Conservation (phyloP, 2,329 filamentous ascomycete genomes). For the Dactylella cylindrospora region DNA sequence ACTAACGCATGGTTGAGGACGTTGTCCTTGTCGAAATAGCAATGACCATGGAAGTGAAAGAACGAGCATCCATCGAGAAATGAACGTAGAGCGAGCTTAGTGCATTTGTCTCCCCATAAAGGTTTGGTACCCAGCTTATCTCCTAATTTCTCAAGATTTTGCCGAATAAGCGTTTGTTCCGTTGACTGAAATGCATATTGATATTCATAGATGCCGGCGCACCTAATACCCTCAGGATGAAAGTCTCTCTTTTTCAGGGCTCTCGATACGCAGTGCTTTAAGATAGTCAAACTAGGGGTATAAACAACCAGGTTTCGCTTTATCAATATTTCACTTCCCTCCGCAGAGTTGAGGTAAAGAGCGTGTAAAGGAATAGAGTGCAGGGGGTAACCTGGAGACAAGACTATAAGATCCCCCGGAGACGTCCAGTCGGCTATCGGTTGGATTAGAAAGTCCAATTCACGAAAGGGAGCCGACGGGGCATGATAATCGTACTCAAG, state of each 20-base stretch:
- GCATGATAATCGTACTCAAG: not conserved
- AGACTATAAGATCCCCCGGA: not conserved
- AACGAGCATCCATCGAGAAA: not conserved
- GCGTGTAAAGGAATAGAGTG: not conserved
- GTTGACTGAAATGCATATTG: not conserved
- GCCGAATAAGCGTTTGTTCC: not conserved
- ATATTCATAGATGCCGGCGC: constrained; percentile 3
- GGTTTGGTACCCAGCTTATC: not conserved
- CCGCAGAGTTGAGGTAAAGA: not conserved
- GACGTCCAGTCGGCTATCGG: not conserved
- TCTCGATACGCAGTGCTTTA: not conserved
- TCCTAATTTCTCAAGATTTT: not conserved
- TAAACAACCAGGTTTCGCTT: constrained; percentile 1
- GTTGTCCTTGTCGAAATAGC: not conserved
- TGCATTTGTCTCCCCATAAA: not conserved
- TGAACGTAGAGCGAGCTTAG: not conserved
- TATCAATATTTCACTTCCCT: not conserved
- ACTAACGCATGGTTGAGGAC: not conserved
- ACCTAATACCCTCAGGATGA: not conserved
- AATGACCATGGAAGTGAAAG: not conserved
- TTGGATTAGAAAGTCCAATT: not conserved
- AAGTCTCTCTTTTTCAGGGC: not conserved
- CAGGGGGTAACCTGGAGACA: not conserved
- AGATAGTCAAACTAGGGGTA: constrained; percentile 1
- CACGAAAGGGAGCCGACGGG: not conserved